These are phyloP conservation scores for Suillus ampliporus DNA, from an alignment of 768 basidiomycete genomes.

Conservation along the genomic window DNA sequence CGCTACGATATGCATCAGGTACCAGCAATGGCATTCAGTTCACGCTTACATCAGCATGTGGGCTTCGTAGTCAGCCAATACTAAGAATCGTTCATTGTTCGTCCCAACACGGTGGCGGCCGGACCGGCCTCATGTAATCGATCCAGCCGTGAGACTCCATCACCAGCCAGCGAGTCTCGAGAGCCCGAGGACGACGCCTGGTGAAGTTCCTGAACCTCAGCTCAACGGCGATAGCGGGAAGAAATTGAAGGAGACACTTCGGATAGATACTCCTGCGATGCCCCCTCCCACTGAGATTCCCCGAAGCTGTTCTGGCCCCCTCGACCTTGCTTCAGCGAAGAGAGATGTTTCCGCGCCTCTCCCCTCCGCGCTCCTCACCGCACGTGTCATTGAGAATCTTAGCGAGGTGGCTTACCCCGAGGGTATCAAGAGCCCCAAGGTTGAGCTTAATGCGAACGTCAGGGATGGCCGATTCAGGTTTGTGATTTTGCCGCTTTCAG, in stretches of 20 bases:
- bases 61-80: too few relatives aligned
- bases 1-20: too few relatives aligned
- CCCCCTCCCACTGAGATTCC: conserved; percentile 46
- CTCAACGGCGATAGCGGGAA: conserved; percentile 45
- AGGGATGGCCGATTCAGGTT: conserved; percentile 91
- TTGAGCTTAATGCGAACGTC: conserved; percentile 84
- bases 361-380: conserved; percentile 75
- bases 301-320: conserved; percentile 67
- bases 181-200: conserved; percentile 45
- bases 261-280: conserved; percentile 65
- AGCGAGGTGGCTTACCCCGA: conserved; percentile 80
- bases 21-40: too few relatives aligned
- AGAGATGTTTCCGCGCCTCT: conserved; percentile 38
- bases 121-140: too few relatives aligned
- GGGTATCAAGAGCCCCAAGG: conserved; percentile 78
- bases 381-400: conserved; percentile 86
- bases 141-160: conserved; percentile 34
- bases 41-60: too few relatives aligned
- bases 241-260: conserved; percentile 59
- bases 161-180: conserved; percentile 51
- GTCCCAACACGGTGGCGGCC: too few relatives aligned
- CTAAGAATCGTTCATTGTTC: too few relatives aligned
- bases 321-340: conserved; percentile 67
- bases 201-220: conserved; percentile 33
- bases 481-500: conserved; percentile 1